These are phyloP conservation scores for Paracoccidioides lutzii DNA, from an alignment of 2,329 filamentous ascomycete species.

Conservation along the genomic window DNA sequence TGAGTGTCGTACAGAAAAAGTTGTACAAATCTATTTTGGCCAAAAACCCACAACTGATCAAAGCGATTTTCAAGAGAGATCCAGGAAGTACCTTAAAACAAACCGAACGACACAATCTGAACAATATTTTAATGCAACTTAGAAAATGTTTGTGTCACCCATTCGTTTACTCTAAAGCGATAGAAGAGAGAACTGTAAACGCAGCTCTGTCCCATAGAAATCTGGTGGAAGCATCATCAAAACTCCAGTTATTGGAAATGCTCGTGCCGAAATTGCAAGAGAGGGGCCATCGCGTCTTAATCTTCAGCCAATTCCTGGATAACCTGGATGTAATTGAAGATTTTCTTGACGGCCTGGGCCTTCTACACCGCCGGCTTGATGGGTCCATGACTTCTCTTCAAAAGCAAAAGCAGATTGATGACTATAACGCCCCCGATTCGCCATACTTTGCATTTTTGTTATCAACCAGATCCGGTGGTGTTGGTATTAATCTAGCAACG, in stretches of 20 bases:
- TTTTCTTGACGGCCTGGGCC: constrained; percentile 63
- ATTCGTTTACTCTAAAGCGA: constrained; percentile 80
- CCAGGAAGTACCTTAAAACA: constrained; percentile 46
- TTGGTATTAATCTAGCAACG: constrained; percentile 93
- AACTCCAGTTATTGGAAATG: constrained; percentile 68
- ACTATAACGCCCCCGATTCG: constrained; percentile 77
- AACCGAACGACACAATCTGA: constrained; percentile 65
- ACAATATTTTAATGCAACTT: constrained; percentile 91
- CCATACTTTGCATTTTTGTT: constrained; percentile 78
- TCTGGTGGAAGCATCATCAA: constrained; percentile 80
- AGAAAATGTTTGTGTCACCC: constrained; percentile 92
- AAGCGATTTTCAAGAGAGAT: constrained; percentile 62
- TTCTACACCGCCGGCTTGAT: constrained; percentile 69
- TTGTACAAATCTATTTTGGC: constrained; percentile 87
- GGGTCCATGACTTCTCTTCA: constrained; percentile 68
- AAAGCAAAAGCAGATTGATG: constrained; percentile 89
- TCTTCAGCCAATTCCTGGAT: constrained; percentile 88
- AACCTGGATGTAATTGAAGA: constrained; percentile 88
- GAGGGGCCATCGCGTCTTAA: constrained; percentile 75
- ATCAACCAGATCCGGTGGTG: constrained; percentile 86
- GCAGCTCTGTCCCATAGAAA: constrained; percentile 57
- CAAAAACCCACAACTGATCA: constrained; percentile 80
- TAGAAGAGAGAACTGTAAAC: constrained; percentile 66
- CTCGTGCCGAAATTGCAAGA: constrained; percentile 80
- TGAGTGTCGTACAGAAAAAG: constrained; percentile 87